Base-by-base conservation (phyloP, 164 flowering plant genomes). In the Vitis rotundifolia region DNA sequence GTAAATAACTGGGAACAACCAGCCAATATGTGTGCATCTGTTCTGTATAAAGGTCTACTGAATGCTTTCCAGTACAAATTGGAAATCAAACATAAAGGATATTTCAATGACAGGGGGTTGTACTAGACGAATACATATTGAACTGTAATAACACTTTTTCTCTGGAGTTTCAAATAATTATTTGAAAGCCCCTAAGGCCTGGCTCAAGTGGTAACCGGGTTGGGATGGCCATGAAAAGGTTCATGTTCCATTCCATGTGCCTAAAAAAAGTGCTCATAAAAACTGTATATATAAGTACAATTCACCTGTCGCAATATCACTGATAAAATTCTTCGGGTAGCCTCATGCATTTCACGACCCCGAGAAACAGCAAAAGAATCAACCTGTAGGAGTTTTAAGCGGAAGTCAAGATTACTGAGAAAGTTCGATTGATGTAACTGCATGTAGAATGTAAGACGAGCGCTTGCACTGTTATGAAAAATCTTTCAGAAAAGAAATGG, bases 311-410 rank as follows among this genome's bases (percentile, higher is more conserved):
- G 83, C 76, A 95, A 59, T 65, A 95, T 67, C 47, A 95, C 98
- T 11, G 99, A 95, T 67, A 95, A 85, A 61, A 95, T 77, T 80
- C 99, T 87, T 8, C 99, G 88, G 6, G 98, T 93, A 70, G 99
- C 99, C 84, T 95, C 99, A 82, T 95, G 99, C 84, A 89, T 95
- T 76, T 92, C 98, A 71, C 71, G 85, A 78, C 89, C 97, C 74
- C 99, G 97, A 75, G 93, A 68, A 81, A 79, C 78, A 78, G 99
- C 99, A 84, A 95, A 86, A 69, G 98, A 90, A 88, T 95, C 99
- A 76, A 91, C 88, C 99, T 91, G 79, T 37, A 66, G 53, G 15
- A 11, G 13, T 2, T 44, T 64, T 6, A 51, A 44, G 53, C 26
- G 15, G 11, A n/a, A 19, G n/a, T 48, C 18, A 1, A 28, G 28